Evolutionary conservation across 306 rosid species (phyloP).

Genomic region (Quercus dentata): DNA sequence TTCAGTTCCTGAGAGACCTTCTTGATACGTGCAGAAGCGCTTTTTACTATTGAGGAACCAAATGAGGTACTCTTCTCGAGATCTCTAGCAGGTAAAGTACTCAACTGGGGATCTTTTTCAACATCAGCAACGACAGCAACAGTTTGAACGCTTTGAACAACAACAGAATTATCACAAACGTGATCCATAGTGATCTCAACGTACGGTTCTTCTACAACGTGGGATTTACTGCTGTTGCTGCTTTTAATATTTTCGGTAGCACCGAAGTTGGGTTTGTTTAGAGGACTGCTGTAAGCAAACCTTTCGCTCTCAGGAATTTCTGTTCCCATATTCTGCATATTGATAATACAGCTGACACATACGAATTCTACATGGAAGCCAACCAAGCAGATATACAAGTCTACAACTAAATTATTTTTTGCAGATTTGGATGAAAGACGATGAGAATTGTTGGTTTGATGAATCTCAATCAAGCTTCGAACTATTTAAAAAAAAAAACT

Average conservation of each 20-base stretch:
- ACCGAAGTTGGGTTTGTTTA: conserved; percentile 34
- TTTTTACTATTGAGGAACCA: conserved; percentile 32
- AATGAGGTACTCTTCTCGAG: conserved; percentile 46
- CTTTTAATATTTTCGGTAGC: neutral
- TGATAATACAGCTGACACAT: no score
- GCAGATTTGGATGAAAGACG: no score
- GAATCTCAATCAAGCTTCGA: no score
- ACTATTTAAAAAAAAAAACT: no score
- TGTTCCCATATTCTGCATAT: conserved; percentile 21
- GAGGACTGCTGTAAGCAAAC: neutral
- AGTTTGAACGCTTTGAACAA: conserved; percentile 37
- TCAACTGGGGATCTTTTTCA: conserved; percentile 26
- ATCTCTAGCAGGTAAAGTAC: conserved; percentile 24
- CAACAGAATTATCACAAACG: conserved; percentile 41
- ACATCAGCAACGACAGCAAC: neutral
- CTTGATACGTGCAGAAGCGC: conserved; percentile 37
- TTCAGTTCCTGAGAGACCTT: conserved; percentile 54
- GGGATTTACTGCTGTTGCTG: conserved; percentile 14
- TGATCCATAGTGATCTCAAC: conserved; percentile 47
- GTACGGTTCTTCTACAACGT: conserved; percentile 20
- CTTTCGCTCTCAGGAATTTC: conserved; percentile 36
- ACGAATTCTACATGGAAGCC: no score
- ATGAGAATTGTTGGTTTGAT: no score
- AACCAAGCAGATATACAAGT: no score
- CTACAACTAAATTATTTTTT: no score